These are phyloP conservation scores for Stylonectria norvegica DNA, from an alignment of 2,329 filamentous ascomycete species.

Conservation along the genomic window DNA sequence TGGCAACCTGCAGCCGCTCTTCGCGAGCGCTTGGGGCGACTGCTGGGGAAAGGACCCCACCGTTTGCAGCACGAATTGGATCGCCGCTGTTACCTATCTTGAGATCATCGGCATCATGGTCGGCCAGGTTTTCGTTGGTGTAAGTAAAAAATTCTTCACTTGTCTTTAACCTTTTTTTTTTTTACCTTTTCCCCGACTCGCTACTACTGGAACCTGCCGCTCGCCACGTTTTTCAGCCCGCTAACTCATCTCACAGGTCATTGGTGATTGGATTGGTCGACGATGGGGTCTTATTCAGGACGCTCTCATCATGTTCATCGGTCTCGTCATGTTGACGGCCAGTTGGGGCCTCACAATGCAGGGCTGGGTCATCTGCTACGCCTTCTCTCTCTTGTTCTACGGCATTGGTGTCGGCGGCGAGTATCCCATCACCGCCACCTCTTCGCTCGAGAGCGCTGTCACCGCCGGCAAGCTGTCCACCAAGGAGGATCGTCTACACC, in stretches of 20 bases:
- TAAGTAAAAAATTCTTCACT: constrained; percentile 44
- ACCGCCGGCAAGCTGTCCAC: constrained; percentile 85
- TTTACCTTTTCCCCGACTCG: constrained; percentile 1
- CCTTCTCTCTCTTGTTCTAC: constrained; percentile 85
- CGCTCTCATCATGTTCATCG: constrained; percentile 87
- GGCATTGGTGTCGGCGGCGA: constrained; percentile 70
- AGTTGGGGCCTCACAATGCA: constrained; percentile 84
- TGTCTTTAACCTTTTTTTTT: not conserved
- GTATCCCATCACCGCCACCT: constrained; percentile 95
- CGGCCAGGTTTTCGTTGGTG: constrained; percentile 82
- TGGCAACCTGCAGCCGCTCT: constrained; percentile 83
- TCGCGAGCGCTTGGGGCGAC: constrained; percentile 66
- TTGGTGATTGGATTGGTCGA: constrained; percentile 75
- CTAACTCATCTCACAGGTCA: constrained; percentile 38
- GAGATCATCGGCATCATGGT: constrained; percentile 95
- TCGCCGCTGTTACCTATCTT: constrained; percentile 81
- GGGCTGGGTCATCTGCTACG: constrained; percentile 97
- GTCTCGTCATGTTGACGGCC: constrained; percentile 85
- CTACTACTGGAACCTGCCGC: constrained; percentile 6
- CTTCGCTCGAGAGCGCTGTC: constrained; percentile 87
- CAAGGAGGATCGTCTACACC: constrained; percentile 88
- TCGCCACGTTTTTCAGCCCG: constrained; percentile 3
- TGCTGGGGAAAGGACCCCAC: constrained; percentile 69
- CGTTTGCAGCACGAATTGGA: constrained; percentile 76
- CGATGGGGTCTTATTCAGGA: constrained; percentile 96